phyloP scores from a whole-genome alignment of 2,329 filamentous ascomycete genomes.

The Botrytis byssoidea region DNA sequence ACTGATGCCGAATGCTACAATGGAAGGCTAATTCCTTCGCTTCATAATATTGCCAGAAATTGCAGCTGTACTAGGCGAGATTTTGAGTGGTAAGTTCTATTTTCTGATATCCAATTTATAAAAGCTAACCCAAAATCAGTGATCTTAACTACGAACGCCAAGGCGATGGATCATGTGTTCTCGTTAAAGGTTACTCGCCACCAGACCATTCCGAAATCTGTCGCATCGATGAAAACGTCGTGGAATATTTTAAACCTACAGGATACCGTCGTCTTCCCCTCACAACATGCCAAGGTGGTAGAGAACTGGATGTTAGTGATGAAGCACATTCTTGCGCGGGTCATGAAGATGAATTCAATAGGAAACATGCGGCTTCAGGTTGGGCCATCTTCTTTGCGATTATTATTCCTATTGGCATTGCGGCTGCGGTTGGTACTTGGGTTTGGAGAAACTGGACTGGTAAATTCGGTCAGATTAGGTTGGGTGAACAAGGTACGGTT shows the following conservation, averaged over 20 bases:
- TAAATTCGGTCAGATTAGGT: slow-evolving; percentile 88
- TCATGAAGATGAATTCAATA: slow-evolving; percentile 78
- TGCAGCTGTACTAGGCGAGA: slow-evolving; percentile 83
- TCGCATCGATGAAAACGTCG: slow-evolving; percentile 60
- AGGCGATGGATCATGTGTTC: slow-evolving; percentile 70
- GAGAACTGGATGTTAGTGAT: slow-evolving; percentile 63
- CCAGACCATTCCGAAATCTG: slow-evolving; percentile 59
- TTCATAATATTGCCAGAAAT: slow-evolving; percentile 69
- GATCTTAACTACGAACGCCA: slow-evolving; percentile 92
- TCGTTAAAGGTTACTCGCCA: slow-evolving; percentile 71
- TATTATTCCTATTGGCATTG: slow-evolving; percentile 68
- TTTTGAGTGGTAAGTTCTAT: slow-evolving; percentile 77
- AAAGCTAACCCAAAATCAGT: slow-evolving; percentile 41
- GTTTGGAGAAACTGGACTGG: slow-evolving; percentile 81
- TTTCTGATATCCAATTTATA: background rate
- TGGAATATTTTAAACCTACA: slow-evolving; percentile 79
- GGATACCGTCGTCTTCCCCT: slow-evolving; percentile 89
- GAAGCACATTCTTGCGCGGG: slow-evolving; percentile 66
- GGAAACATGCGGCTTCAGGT: slow-evolving; percentile 69
- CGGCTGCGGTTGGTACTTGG: slow-evolving; percentile 75
- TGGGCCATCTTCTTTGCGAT: slow-evolving; percentile 83
- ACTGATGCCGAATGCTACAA: slow-evolving; percentile 79
- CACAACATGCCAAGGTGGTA: slow-evolving; percentile 78
- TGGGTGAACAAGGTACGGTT: slow-evolving; percentile 64
- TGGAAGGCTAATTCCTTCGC: slow-evolving; percentile 64